phyloP scores from a whole-genome alignment of 1,284 basidiomycete genomes.

The Stereum hirsutum region DNA sequence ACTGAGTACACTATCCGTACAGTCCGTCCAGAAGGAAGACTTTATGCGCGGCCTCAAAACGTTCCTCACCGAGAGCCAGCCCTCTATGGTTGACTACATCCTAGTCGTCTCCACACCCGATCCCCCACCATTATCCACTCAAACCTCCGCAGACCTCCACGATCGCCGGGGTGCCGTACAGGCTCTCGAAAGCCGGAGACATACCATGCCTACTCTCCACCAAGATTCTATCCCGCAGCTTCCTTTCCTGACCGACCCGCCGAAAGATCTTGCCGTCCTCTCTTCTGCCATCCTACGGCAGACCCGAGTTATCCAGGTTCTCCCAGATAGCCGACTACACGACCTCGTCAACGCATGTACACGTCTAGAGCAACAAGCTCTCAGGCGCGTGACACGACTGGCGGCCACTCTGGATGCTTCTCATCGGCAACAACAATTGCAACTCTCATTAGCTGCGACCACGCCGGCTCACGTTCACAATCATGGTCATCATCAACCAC shows the following conservation, averaged over 20 bases:
- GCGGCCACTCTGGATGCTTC: no score
- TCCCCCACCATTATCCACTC: constrained; percentile 21
- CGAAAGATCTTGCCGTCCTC: constrained; percentile 62
- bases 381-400: constrained; percentile 51
- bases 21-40: constrained; percentile 62
- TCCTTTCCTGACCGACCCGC: constrained; percentile 62
- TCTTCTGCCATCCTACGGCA: constrained; percentile 66
- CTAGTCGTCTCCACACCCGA: constrained; percentile 53
- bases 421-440: no score
- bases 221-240: constrained; percentile 62
- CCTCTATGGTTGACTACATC: constrained; percentile 71
- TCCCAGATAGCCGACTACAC: constrained; percentile 23
- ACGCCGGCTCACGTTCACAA: no score
- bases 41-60: constrained; percentile 64
- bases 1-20: constrained; percentile 4
- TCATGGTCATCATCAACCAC: no score
- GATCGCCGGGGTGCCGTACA: constrained; percentile 40
- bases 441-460: no score
- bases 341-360: constrained; percentile 33
- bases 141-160: constrained; percentile 35
- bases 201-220: constrained; percentile 43
- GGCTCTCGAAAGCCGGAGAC: constrained; percentile 43
- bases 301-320: constrained; percentile 12
- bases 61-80: constrained; percentile 49
- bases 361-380: constrained; percentile 57